Conservation (phyloP, 108 stramenopile species). For the Cylindrotheca closterium region DNA sequence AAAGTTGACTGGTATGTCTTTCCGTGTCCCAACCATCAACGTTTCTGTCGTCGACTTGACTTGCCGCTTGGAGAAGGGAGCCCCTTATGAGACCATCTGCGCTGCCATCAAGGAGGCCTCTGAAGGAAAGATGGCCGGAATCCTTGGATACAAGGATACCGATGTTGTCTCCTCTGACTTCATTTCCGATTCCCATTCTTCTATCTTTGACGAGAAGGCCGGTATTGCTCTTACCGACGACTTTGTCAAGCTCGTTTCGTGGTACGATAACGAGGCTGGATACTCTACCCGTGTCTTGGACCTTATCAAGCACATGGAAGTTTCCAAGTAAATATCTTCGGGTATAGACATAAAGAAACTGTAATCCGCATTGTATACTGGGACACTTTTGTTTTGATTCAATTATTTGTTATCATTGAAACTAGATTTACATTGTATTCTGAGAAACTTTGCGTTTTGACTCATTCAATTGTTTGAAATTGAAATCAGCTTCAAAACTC, state of each 20-base stretch:
- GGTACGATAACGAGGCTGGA: constrained; percentile 98
- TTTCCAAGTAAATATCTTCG: constrained; percentile 52
- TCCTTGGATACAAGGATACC: constrained; percentile 92
- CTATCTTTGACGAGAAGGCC: constrained; percentile 97
- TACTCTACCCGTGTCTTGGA: constrained; percentile 93
- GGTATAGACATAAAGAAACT: not conserved
- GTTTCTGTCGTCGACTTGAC: constrained; percentile 98
- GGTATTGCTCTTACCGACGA: constrained; percentile 94
- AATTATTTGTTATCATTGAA: too few species aligned
- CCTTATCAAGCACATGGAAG: constrained; percentile 94
- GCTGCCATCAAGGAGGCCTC: constrained; percentile 93
- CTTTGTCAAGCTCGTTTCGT: constrained; percentile 98
- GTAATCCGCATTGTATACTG: too few species aligned
- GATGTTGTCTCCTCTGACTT: constrained; percentile 96
- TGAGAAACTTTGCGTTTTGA: too few species aligned
- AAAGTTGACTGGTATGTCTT: constrained; percentile 97
- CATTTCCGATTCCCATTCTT: constrained; percentile 85
- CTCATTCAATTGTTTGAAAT: too few species aligned
- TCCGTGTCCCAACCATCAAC: constrained; percentile 97
- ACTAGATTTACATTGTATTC: too few species aligned
- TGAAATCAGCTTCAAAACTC: too few species aligned
- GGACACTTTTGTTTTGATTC: too few species aligned
- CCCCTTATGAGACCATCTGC: constrained; percentile 92
- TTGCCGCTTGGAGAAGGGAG: constrained; percentile 88
- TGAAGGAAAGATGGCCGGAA: constrained; percentile 89